Base-by-base conservation (phyloP, 139 green algal species). In the Pseudopediastrum boryanum region DNA sequence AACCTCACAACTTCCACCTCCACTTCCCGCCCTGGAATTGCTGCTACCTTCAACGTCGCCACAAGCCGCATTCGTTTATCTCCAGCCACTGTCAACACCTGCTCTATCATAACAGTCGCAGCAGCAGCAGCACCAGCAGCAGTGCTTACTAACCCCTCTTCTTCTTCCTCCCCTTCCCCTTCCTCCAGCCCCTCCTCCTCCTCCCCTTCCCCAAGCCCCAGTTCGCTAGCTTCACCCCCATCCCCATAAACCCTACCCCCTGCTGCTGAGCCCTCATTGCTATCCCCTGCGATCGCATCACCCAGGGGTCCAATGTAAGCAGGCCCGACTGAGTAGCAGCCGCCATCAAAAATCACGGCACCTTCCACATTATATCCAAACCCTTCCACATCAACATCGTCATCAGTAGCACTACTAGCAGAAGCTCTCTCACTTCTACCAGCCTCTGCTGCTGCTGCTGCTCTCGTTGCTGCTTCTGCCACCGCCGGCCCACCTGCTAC, bases 341-440 rank as follows among this genome's bases (percentile, higher is more conserved):
- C 86, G 0, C 86, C 86, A 19, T 83, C 72, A 42, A 91, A 91
- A 19, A 91, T 46, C 41, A 91, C 81, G 3, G 78, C 44, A 31
- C 86, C 86, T 4, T 83, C 77, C 0, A 2, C 62, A 62, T 91
- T 91, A 76, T 81, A 86, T 3, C 25, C 27, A 39, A 91, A 68
- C 2, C 62, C 81, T 71, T 91, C 86, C 19, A 78, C 68, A 21
- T 90, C 86, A 42, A 83, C 65, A 33, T 78, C 77, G 1, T 67
- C 44, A 4, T 71, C 66, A 13, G 8, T 27, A 13, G n/a, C 61
- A n/a, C n/a, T n/a, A n/a, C n/a, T n/a, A n/a, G n/a, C n/a, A n/a
- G n/a, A n/a, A n/a, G n/a, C n/a, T n/a, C n/a, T n/a, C n/a, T n/a
- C n/a, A n/a, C n/a, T n/a, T n/a, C n/a, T n/a, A n/a, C n/a, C n/a